Evolutionary conservation across 2,329 filamentous ascomycete genomes (phyloP).

Genomic region (Phialemoniopsis sp.): DNA sequence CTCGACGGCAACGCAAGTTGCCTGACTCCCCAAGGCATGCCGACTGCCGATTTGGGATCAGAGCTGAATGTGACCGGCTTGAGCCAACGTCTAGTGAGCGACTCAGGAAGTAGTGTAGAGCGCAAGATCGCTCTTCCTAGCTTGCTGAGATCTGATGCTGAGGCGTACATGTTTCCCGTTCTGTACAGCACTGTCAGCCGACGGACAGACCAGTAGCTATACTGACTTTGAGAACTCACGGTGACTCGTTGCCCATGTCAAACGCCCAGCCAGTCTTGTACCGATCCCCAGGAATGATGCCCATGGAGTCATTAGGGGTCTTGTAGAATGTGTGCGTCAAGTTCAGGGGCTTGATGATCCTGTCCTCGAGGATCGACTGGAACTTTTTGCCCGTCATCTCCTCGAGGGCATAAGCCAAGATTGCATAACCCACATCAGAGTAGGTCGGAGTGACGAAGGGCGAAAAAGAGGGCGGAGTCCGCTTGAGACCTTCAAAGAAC

Average conservation of each 20-base stretch:
- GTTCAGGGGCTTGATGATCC: slow-evolving; percentile 22
- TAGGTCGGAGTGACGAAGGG: slow-evolving; percentile 29
- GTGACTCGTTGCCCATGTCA: slow-evolving; percentile 22
- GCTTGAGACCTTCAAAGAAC: slow-evolving; percentile 20
- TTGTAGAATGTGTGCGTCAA: slow-evolving; percentile 24
- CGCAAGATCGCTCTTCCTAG: slow-evolving; percentile 23
- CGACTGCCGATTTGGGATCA: slow-evolving; percentile 19
- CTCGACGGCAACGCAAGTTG: slow-evolving; percentile 16
- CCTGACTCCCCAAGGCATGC: slow-evolving; percentile 26
- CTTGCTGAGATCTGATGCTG: slow-evolving; percentile 19
- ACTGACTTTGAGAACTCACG: slow-evolving; percentile 11
- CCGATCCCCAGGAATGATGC: slow-evolving; percentile 26
- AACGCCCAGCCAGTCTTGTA: slow-evolving; percentile 23
- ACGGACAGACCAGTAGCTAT: no score
- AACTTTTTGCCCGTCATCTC: slow-evolving; percentile 25
- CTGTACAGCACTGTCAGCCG: slow-evolving; percentile 9
- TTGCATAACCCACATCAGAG: slow-evolving; percentile 30
- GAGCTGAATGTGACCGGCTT: slow-evolving; percentile 23
- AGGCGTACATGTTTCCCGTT: slow-evolving; percentile 26
- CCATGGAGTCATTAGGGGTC: slow-evolving; percentile 21
- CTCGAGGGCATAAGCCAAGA: slow-evolving; percentile 30
- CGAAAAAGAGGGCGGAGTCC: slow-evolving; percentile 22
- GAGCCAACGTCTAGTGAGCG: slow-evolving; percentile 25
- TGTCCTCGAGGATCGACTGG: slow-evolving; percentile 19
- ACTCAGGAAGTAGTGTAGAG: slow-evolving; percentile 21